Evolutionary conservation across 2,329 filamentous ascomycete genomes (phyloP).

Genomic region (Penicillium olsonii): DNA sequence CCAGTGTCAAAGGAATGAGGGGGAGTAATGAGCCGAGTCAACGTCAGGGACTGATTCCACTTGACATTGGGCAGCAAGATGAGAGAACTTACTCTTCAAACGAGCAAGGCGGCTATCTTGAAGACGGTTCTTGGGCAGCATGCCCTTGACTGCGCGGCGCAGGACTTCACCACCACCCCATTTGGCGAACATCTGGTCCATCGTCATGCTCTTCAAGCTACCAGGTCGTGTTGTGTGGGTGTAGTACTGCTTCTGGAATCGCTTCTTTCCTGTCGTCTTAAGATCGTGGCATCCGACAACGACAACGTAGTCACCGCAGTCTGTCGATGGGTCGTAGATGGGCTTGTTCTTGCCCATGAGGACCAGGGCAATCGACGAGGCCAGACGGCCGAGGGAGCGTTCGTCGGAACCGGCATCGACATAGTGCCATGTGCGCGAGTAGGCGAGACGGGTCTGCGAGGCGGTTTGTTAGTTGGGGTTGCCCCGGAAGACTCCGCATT

Average conservation of each 20-base stretch:
- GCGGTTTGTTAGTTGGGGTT: slow-evolving; percentile 4
- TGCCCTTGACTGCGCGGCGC: slow-evolving; percentile 88
- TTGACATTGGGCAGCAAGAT: background rate
- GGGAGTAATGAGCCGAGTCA: background rate
- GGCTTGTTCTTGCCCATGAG: slow-evolving; percentile 99
- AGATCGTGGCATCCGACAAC: slow-evolving; percentile 86
- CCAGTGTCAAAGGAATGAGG: background rate
- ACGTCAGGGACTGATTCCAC: background rate
- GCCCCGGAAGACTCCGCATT: slow-evolving; percentile 10
- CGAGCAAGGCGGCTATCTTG: slow-evolving; percentile 83
- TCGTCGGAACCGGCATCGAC: slow-evolving; percentile 69
- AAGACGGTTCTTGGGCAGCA: slow-evolving; percentile 96
- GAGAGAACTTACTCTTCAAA: slow-evolving; percentile 66
- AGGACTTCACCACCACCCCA: slow-evolving; percentile 90
- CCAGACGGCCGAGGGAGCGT: slow-evolving; percentile 85
- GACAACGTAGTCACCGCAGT: slow-evolving; percentile 99
- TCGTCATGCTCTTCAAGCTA: slow-evolving; percentile 80
- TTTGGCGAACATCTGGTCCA: slow-evolving; percentile 94
- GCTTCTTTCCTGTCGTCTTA: slow-evolving; percentile 88
- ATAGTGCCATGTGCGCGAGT: slow-evolving; percentile 95
- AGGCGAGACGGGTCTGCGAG: slow-evolving; percentile 84
- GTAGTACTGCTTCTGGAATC: slow-evolving; percentile 93
- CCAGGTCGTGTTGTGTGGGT: slow-evolving; percentile 89
- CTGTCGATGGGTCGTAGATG: slow-evolving; percentile 93
- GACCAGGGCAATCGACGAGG: slow-evolving; percentile 79